Conservation (phyloP, 208 protist species). For the Trypanosoma cruzi region DNA sequence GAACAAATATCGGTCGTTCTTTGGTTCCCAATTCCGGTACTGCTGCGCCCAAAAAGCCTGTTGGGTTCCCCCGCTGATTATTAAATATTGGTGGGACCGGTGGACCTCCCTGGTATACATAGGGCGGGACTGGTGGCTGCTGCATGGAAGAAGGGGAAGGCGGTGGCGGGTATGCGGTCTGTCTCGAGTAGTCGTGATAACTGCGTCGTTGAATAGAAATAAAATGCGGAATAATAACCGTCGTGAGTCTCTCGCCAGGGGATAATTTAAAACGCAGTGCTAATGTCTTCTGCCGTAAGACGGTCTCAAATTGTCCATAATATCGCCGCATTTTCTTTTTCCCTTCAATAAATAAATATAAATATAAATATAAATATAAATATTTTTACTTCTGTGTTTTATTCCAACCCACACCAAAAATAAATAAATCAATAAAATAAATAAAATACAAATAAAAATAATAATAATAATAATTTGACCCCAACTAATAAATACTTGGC, state of each 20-base stretch:
- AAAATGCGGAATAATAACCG: slow-evolving; percentile 18
- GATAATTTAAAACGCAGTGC: slow-evolving; percentile 14
- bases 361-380: too few relatives aligned
- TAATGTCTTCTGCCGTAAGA: slow-evolving; percentile 16
- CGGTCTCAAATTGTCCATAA: slow-evolving; percentile 3
- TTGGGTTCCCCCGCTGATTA: slow-evolving; percentile 2
- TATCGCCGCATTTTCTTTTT: slow-evolving; percentile 21
- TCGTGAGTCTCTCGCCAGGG: slow-evolving; percentile 4
- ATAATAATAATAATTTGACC: too few relatives aligned
- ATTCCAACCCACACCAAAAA: too few relatives aligned
- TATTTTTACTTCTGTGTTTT: too few relatives aligned
- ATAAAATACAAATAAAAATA: too few relatives aligned
- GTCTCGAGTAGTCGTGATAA: slow-evolving; percentile 25
- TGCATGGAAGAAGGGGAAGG: slow-evolving; percentile 19
- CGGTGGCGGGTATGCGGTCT: slow-evolving; percentile 21
- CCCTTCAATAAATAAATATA: neutral
- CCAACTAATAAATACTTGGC: neutral
- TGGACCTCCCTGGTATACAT: slow-evolving; percentile 20
- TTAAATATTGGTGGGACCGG: slow-evolving; percentile 4
- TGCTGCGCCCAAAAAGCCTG: slow-evolving; percentile 10
- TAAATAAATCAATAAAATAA: too few relatives aligned
- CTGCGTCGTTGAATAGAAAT: slow-evolving; percentile 17
- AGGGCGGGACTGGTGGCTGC: slow-evolving; percentile 7
- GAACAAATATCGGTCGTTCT: slow-evolving; percentile 78
- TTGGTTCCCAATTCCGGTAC: slow-evolving; percentile 66